A percentile compares a stretch with the other conserved stretches of the same genome.
Conservation (phyloP, 441 rosid species). For the Jatropha podagrica region DNA sequence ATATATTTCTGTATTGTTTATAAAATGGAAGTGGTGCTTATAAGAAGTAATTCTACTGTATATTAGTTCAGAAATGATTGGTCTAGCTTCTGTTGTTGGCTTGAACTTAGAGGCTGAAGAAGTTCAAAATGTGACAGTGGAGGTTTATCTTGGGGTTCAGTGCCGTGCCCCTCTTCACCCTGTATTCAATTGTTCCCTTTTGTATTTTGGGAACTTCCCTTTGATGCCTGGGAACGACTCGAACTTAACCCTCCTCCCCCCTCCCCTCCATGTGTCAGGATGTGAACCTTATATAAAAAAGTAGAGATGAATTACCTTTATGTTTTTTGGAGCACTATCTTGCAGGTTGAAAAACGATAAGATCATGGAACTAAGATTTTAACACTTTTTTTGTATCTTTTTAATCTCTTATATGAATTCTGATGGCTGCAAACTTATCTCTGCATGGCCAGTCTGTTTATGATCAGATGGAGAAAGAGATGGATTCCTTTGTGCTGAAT, state of each 20-base stretch:
- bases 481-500: conserved; percentile 44
- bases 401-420: conserved; percentile 17
- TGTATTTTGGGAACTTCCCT: neutral
- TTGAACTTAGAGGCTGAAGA: conserved; percentile 1
- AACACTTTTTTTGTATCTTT: neutral
- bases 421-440: conserved; percentile 25
- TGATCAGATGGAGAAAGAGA: conserved; percentile 76
- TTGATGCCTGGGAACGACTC: neutral
- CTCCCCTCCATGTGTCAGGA: neutral
- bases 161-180: neutral
- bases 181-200: neutral
- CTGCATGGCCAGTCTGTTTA: conserved; percentile 60
- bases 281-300: neutral
- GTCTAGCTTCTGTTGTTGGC: neutral
- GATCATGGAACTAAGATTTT: neutral
- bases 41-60: neutral
- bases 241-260: neutral
- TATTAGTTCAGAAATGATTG: conserved; percentile 3
- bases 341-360: neutral
- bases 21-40: neutral
- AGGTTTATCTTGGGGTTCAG: neutral
- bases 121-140: neutral
- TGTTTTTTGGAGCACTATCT: neutral
- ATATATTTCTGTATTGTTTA: conserved; percentile 5
- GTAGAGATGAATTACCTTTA: neutral